A percentile compares a stretch with the other conserved stretches of the same genome.
These are phyloP conservation scores for Collybiopsis luxurians DNA, from an alignment of 768 basidiomycete genomes.

Conservation along the genomic window DNA sequence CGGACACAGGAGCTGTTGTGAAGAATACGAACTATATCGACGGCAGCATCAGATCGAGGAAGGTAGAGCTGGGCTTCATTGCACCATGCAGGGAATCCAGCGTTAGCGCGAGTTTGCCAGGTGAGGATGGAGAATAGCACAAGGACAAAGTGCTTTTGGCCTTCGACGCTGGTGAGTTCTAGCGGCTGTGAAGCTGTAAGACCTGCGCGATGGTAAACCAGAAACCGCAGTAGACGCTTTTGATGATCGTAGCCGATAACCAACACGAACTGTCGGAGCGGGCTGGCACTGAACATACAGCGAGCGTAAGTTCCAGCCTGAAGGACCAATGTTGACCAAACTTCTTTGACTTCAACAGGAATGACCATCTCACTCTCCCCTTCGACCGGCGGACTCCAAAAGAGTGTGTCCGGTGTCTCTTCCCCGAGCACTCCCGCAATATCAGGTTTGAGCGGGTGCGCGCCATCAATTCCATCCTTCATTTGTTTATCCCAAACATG, in stretches of 20 bases:
- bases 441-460: not conserved
- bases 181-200: conserved; percentile 8
- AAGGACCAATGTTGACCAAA: conserved; percentile 9
- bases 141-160: not conserved
- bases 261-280: conserved; percentile 10
- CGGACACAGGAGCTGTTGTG: not conserved
- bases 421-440: not conserved
- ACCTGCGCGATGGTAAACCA: conserved; percentile 15
- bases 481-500: not conserved
- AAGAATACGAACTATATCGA: not conserved
- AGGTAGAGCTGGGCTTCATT: conserved; percentile 6
- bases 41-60: not conserved
- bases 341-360: conserved; percentile 14
- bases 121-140: conserved; percentile 10
- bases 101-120: conserved; percentile 9
- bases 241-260: conserved; percentile 11
- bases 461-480: not conserved
- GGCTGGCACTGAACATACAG: conserved; percentile 6
- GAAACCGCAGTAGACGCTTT: conserved; percentile 4
- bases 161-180: not conserved
- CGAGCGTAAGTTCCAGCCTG: conserved; percentile 15
- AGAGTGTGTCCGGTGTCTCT: not conserved
- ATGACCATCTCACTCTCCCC: not conserved
- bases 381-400: not conserved
- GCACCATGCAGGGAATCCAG: conserved; percentile 10